These are phyloP conservation scores for Deuterostichococcus epilithicus DNA, from an alignment of 139 green algal genomes.

Conservation along the genomic window DNA sequence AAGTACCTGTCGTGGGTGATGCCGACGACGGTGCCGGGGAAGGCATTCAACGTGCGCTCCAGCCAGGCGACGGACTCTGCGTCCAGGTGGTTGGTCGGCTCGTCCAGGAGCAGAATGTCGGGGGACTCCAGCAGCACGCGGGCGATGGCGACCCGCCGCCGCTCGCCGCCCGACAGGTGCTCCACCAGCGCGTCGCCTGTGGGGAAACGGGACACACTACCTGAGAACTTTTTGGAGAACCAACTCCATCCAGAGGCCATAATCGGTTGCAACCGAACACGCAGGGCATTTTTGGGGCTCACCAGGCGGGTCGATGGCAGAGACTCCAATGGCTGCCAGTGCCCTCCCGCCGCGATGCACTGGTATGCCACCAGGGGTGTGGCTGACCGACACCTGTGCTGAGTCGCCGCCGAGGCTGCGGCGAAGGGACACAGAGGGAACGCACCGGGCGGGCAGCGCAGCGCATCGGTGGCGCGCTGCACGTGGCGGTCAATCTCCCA, in stretches of 20 bases:
- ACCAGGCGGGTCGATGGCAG: too few relatives aligned
- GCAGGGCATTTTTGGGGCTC: too few relatives aligned
- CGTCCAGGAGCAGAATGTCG: slow-evolving; percentile 86
- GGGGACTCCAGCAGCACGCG: slow-evolving; percentile 77
- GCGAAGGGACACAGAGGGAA: neutral
- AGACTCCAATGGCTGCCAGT: too few relatives aligned
- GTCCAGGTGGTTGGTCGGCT: slow-evolving; percentile 32
- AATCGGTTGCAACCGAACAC: too few relatives aligned
- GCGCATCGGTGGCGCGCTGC: slow-evolving; percentile 71
- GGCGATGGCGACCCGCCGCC: slow-evolving; percentile 76
- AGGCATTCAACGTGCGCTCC: slow-evolving; percentile 40
- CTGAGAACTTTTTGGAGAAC: too few relatives aligned
- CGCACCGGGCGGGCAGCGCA: slow-evolving; percentile 59
- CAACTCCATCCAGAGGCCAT: too few relatives aligned
- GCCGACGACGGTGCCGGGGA: slow-evolving; percentile 68
- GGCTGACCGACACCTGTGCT: too few relatives aligned
- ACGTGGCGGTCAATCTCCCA: slow-evolving; percentile 79
- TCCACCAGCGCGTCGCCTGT: slow-evolving; percentile 47
- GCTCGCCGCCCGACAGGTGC: slow-evolving; percentile 70
- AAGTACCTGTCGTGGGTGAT: slow-evolving; percentile 72
- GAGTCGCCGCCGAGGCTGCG: too few relatives aligned
- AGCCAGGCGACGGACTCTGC: slow-evolving; percentile 66
- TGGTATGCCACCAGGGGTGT: too few relatives aligned
- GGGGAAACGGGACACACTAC: slow-evolving; percentile 25
- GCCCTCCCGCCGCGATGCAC: too few relatives aligned